phyloP scores from a whole-genome alignment of 441 rosid genomes.

The Adansonia gregorii region DNA sequence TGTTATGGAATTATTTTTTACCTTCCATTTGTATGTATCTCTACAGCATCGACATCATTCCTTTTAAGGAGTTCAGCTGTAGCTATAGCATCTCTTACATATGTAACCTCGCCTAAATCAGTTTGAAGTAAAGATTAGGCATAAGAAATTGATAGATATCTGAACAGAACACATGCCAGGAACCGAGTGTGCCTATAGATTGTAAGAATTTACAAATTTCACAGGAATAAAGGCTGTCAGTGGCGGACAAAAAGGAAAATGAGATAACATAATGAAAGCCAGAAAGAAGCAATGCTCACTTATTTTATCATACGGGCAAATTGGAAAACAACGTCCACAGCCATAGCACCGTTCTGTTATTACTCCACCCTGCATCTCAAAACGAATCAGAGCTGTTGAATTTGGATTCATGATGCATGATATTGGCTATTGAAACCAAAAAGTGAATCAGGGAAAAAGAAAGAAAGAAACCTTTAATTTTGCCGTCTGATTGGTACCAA shows the following conservation, averaged over 20 bases:
- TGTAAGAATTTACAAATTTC: neutral
- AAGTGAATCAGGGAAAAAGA: slow-evolving; percentile 1
- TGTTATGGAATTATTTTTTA: slow-evolving; percentile 11
- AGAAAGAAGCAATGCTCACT: slow-evolving; percentile 36
- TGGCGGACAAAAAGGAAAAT: neutral
- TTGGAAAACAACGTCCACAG: slow-evolving; percentile 70
- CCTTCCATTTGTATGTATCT: slow-evolving; percentile 72
- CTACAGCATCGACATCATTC: slow-evolving; percentile 58
- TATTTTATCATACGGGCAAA: slow-evolving; percentile 65
- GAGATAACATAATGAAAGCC: neutral
- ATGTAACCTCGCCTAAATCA: slow-evolving; percentile 46
- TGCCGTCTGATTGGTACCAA: slow-evolving; percentile 24
- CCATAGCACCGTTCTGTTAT: slow-evolving; percentile 65
- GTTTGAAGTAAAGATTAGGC: slow-evolving; percentile 12
- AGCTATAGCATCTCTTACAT: slow-evolving; percentile 53
- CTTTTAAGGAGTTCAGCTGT: slow-evolving; percentile 52
- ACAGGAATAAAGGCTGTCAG: neutral
- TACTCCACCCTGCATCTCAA: slow-evolving; percentile 51
- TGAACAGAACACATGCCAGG: neutral
- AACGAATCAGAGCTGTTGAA: neutral
- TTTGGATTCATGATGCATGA: neutral
- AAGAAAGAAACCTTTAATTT: slow-evolving; percentile 33
- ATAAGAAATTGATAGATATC: neutral
- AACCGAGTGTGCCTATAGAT: neutral
- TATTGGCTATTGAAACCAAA: neutral